Evolutionary conservation across 1,284 basidiomycete species (phyloP), one percentile per base, ranked within the genome.

Genomic region (Apiotrichum brassicae): DNA sequence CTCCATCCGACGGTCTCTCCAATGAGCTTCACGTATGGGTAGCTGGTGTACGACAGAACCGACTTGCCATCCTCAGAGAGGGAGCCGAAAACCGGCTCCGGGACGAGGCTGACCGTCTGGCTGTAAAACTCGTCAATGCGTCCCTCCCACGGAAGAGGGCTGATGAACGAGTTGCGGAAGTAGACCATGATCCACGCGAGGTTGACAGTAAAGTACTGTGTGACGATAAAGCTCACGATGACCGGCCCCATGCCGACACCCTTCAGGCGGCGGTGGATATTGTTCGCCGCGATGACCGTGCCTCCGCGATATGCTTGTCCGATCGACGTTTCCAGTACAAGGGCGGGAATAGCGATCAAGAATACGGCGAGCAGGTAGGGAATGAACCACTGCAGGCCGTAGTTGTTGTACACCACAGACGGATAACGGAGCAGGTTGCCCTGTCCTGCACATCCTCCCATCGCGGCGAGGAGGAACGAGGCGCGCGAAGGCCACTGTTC

Each of bases 161-260:
- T 43, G 13, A 24, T 48, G 46, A 60, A 60, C 9, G 51, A 53
- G 48, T 50, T 49, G 24, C 56, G 43, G 41, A 60, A 60, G 40
- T 60, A 60, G 14, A 45, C 30, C 59, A 60, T 60, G 43, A 60
- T 60, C 59, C 59, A 60, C 14, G 59, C 59, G 36, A 60, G 54
- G 45, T 60, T 60, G 54, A 60, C 59, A 26, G 56, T 58, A 39
- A 60, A 60, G 50, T 60, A 60, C 30, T 51, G 53, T 14, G 42
- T 43, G 43, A 60, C 55, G 50, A 60, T 53, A 37, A 60, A 60
- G 32, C 44, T 48, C 24, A 60, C 48, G 19, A 60, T 46, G 9
- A 57, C 58, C 1, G 56, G 49, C 12, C 58, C 58, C 33, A 57
- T 42, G 19, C 58, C 58, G 11, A 60, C 53, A n/a, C 58, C 58